Evolutionary conservation across 2,329 filamentous ascomycete species (phyloP).

Genomic region (Aspergillus japonicus): DNA sequence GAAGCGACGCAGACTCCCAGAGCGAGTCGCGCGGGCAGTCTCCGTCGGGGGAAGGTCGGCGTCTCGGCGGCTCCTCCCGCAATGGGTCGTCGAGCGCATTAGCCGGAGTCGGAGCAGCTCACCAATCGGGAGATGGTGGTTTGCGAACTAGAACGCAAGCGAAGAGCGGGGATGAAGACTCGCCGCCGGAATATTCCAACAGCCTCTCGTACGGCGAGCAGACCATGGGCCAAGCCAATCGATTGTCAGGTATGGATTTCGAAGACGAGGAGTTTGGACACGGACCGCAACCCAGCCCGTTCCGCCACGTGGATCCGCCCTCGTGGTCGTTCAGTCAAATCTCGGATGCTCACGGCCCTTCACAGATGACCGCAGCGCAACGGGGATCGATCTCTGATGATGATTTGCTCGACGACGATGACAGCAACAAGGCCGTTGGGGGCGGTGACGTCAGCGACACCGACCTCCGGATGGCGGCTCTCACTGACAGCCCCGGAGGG

Average conservation of each 20-base stretch:
- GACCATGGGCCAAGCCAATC: slow-evolving; percentile 21
- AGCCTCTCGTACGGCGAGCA: slow-evolving; percentile 24
- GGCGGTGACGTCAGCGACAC: slow-evolving; percentile 36
- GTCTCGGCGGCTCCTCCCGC: slow-evolving; percentile 83
- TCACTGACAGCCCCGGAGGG: slow-evolving; percentile 27
- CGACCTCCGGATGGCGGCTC: slow-evolving; percentile 32
- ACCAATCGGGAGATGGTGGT: slow-evolving; percentile 63
- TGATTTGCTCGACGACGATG: slow-evolving; percentile 38
- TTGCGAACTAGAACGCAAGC: slow-evolving; percentile 44
- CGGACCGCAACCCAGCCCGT: slow-evolving; percentile 22
- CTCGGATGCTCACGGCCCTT: slow-evolving; percentile 29
- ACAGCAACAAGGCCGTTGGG: slow-evolving; percentile 42
- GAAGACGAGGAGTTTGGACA: slow-evolving; percentile 31
- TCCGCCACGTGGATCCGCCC: slow-evolving; percentile 27
- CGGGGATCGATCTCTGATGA: slow-evolving; percentile 30
- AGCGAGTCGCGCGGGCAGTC: slow-evolving; percentile 46
- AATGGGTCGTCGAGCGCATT: slow-evolving; percentile 90
- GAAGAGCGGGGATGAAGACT: slow-evolving; percentile 33
- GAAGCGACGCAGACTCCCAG: slow-evolving; percentile 49
- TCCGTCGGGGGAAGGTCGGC: slow-evolving; percentile 76
- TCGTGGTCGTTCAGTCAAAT: slow-evolving; percentile 41
- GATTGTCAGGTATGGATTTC: slow-evolving; percentile 35
- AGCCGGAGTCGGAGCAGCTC: slow-evolving; percentile 73
- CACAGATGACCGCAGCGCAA: slow-evolving; percentile 29
- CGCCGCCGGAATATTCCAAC: slow-evolving; percentile 34